Evolutionary conservation across 1,139 yeast genomes (phyloP), one percentile per base, ranked within the genome.

Genomic region (Zhuliangozyma blackwelliae): DNA sequence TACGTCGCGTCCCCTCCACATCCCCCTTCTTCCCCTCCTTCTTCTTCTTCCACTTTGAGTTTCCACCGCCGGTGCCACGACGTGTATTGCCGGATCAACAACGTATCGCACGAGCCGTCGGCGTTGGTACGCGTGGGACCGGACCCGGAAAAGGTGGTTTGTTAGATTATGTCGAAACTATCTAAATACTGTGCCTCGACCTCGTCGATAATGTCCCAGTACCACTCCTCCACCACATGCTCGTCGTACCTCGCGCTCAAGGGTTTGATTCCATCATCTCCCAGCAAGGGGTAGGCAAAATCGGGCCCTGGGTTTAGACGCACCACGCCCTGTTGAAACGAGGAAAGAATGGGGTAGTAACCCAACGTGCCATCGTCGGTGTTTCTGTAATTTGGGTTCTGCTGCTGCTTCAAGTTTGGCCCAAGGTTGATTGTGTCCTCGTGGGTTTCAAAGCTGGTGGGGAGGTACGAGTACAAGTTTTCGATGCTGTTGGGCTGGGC

Each of bases 261-360:
- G 0, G 85, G 75, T 37, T 65, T 65, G 0, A 75, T 65, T 1
- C 50, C 58, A 0, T 47, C 49, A 13, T 55, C 59, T 20, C 5
- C 20, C 2, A n/a, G 16, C 25, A 25, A 11, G 3, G 63, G 65
- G 0, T 55, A 48, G 0, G 83, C 79, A 39, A 43, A 65, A 40
- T 65, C 65, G 0, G 90, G 89, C 0, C 90, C 89, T 10, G 86
- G 68, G 47, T 81, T 80, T 37, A 88, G 58, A 38, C 74, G 65
- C 7, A 87, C 96, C 10, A 75, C 65, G 0, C 97, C 98, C 9
- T 85, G 85, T 46, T 79, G 78, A 54, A 79, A 92, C 27, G 85
- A 86, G 38, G 96, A 85, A 26, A 88, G 68, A 63, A 90, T 87
- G 1, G 98, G 98, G 59, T 80, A 92, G 56, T 94, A 92, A 0